Evolutionary conservation across 176 grass and related monocot genomes (phyloP), one percentile per base, ranked within the genome.

Genomic region (Triticum dicoccoides): DNA sequence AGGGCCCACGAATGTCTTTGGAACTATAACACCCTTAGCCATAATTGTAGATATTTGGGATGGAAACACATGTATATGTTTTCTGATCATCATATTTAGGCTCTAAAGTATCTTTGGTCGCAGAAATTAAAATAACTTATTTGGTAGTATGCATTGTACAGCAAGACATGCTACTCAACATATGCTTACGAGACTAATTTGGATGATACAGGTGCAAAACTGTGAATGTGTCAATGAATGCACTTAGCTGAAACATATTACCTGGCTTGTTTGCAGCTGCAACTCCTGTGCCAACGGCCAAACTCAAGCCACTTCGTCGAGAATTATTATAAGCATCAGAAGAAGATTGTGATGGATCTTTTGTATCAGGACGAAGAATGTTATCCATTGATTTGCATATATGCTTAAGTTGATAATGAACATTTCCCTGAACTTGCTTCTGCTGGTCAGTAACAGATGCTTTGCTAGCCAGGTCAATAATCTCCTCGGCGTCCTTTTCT

Each of bases 401-500:
- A 73, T 86, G 59, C 4, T 27, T 94, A 74, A 99, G 84, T 87
- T 99, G 94, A 73, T 88, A 82, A 80, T 99, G 94, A 30, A 99
- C 69, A 78, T 99, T 99, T 69, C 96, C 90, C 58, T 99, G 92
- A 33, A 99, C 97, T 84, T 99, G 92, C 77, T 87, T 94, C 87
- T 88, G 71, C 84, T 96, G 97, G 17, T 94, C 90, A 77, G 69
- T 44, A 82, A 96, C 88, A 87, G 94, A 94, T n/a, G 90, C 88
- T 90, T 94, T 96, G 87, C 64, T 89, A 73, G 92, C 92, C 90
- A 99, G 77, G 8, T 93, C 88, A 79, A 96, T 99, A 73, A 96
- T 92, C 86, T 99, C 94, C 8, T 99, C 94, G 3, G 87, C 92
- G 63, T 95, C 96, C 64, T 91, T 94, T 78, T 91, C 90, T 83